phyloP scores from a whole-genome alignment of 1,139 yeast genomes.

The Scheffersomyces parashehatae region DNA sequence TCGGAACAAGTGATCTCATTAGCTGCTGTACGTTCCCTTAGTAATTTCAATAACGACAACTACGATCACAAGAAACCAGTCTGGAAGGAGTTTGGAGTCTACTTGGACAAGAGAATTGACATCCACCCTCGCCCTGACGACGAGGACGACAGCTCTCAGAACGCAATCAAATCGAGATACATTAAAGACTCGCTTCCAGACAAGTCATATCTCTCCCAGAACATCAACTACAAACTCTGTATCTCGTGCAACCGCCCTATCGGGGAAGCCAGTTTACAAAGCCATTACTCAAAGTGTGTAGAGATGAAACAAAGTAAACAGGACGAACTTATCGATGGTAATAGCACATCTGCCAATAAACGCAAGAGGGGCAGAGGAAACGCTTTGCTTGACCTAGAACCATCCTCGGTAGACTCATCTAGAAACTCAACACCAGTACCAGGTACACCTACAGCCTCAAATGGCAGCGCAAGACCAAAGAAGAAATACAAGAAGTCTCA shows the following conservation, averaged over 20 bases:
- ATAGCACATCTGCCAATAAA: constrained; percentile 18
- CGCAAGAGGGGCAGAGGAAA: constrained; percentile 28
- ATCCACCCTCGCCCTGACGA: constrained; percentile 18
- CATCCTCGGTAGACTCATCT: constrained; percentile 45
- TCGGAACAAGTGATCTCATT: constrained; percentile 33
- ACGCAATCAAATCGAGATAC: constrained; percentile 14
- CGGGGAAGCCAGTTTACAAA: constrained; percentile 43
- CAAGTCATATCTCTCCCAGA: constrained; percentile 44
- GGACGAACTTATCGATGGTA: constrained; percentile 12
- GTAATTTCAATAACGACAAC: constrained; percentile 9
- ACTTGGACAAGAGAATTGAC: constrained; percentile 50
- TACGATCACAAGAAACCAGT: constrained; percentile 16
- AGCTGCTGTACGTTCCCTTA: constrained; percentile 27
- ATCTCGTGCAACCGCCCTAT: constrained; percentile 67
- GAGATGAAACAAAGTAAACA: constrained; percentile 47
- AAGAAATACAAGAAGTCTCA: constrained; percentile 49
- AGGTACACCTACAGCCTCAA: constrained; percentile 21
- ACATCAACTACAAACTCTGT: constrained; percentile 61
- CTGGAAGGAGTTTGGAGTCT: constrained; percentile 67
- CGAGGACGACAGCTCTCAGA: constrained; percentile 14
- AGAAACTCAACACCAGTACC: constrained; percentile 43
- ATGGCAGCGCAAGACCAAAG: constrained; percentile 32
- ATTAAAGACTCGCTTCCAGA: constrained; percentile 27
- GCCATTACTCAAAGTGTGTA: constrained; percentile 50
- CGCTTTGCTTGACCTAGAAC: constrained; percentile 32